phyloP scores from a whole-genome alignment of 768 basidiomycete species.

The Xerocomellus dryophilus region DNA sequence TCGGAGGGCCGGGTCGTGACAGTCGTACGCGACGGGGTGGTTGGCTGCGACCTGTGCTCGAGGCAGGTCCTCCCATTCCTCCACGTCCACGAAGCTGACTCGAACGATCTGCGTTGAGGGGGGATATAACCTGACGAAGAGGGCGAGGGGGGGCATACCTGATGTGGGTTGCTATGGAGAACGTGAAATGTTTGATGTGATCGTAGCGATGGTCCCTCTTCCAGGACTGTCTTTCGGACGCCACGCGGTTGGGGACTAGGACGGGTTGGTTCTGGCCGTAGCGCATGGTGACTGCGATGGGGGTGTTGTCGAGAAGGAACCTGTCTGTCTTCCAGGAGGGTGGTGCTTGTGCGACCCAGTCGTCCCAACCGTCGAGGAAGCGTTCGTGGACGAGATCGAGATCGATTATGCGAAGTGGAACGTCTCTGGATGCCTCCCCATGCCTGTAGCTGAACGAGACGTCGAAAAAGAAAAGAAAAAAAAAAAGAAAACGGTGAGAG shows the following conservation, averaged over 20 bases:
- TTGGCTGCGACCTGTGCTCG: background rate
- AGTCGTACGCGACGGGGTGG: background rate
- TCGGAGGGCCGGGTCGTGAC: accelerated
- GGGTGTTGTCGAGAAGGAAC: background rate
- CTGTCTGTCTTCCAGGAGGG: background rate
- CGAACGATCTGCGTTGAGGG: too few relatives aligned
- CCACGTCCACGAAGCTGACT: background rate
- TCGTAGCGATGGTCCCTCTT: background rate
- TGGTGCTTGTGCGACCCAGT: constrained; percentile 1
- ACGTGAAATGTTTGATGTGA: background rate
- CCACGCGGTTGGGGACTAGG: background rate
- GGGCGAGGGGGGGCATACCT: too few relatives aligned
- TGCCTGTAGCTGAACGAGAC: background rate
- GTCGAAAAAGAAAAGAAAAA: too few relatives aligned
- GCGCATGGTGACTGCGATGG: background rate
- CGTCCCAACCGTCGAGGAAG: background rate
- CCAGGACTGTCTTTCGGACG: background rate
- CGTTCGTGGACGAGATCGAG: background rate
- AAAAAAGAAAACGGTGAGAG: too few relatives aligned
- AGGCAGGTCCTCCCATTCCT: background rate
- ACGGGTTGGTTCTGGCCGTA: constrained; percentile 9
- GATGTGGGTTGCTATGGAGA: background rate
- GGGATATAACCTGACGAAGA: too few relatives aligned
- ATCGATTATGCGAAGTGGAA: background rate
- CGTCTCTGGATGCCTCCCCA: background rate